Percentiles rank a stretch among this genome's conserved stretches.
These are phyloP conservation scores for Lactifluus volemus DNA, from an alignment of 768 basidiomycete species.

Conservation along the genomic window DNA sequence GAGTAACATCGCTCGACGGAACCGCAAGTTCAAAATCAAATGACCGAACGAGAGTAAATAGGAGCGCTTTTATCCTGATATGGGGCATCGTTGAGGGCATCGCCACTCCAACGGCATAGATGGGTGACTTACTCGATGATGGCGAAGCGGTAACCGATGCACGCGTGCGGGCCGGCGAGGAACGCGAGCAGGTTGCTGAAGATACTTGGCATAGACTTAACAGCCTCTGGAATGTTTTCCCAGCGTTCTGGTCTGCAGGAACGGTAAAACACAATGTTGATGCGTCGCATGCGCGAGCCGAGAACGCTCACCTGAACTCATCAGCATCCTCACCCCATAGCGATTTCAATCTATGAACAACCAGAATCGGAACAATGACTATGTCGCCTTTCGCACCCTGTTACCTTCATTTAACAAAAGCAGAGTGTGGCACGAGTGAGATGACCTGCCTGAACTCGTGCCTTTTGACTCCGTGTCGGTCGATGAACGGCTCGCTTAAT, in stretches of 20 bases:
- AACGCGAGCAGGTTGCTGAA: constrained; percentile 17
- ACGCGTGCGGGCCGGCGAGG: constrained; percentile 15
- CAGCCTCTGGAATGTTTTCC: constrained; percentile 12
- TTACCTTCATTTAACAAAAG: neutral
- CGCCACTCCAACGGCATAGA: too few species aligned
- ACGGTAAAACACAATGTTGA: neutral
- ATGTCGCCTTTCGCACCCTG: constrained; percentile 9
- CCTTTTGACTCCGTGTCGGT: constrained; percentile 15
- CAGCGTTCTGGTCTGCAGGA: constrained; percentile 19
- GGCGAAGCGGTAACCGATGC: constrained; percentile 20
- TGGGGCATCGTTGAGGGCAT: neutral
- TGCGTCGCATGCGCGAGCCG: neutral
- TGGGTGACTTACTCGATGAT: constrained; percentile 14
- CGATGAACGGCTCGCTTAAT: constrained; percentile 14
- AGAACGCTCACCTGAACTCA: constrained; percentile 21
- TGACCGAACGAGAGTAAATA: constrained; percentile 22
- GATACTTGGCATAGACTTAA: constrained; percentile 8
- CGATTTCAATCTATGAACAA: constrained; percentile 10
- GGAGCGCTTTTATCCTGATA: constrained; percentile 21
- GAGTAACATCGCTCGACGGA: neutral
- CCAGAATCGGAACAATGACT: constrained; percentile 11
- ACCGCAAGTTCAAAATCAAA: constrained; percentile 21
- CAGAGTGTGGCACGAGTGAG: neutral
- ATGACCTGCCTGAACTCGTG: constrained; percentile 16
- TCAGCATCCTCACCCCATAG: constrained; percentile 21